Conservation (phyloP, 306 rosid species). For the Gastrolobium villosum region DNA sequence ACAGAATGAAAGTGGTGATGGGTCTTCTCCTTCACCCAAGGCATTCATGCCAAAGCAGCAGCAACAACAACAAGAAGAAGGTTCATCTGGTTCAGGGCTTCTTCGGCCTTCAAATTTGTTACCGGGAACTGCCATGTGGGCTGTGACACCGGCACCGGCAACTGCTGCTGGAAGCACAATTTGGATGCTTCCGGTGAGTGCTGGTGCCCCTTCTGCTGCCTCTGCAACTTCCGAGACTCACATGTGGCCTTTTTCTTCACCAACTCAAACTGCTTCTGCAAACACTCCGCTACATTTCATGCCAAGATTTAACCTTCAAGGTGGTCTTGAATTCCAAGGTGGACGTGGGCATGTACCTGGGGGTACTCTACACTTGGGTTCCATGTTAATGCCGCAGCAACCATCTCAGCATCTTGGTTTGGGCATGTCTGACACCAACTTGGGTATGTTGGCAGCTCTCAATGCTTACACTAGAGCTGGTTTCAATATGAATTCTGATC, state of each 20-base stretch:
- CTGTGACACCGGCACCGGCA: slow-evolving; percentile 64
- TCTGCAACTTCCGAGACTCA: slow-evolving; percentile 63
- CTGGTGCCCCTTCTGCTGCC: slow-evolving; percentile 24
- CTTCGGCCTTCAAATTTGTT: slow-evolving; percentile 64
- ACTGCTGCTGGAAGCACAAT: slow-evolving; percentile 74
- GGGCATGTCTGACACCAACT: slow-evolving; percentile 80
- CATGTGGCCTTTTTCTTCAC: slow-evolving; percentile 76
- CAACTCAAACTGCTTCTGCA: background rate
- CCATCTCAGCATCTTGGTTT: slow-evolving; percentile 79
- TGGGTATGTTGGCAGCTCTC: slow-evolving; percentile 89
- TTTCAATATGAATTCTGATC: slow-evolving; percentile 72
- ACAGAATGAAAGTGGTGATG: slow-evolving; percentile 50
- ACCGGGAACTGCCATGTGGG: slow-evolving; percentile 88
- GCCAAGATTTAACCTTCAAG: slow-evolving; percentile 75
- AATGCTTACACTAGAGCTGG: slow-evolving; percentile 80
- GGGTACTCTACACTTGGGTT: slow-evolving; percentile 74
- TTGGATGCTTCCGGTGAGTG: slow-evolving; percentile 84
- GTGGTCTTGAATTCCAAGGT: slow-evolving; percentile 69
- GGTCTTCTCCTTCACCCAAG: slow-evolving; percentile 49
- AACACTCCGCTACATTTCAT: slow-evolving; percentile 66
- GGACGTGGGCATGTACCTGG: slow-evolving; percentile 40
- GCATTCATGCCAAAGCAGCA: slow-evolving; percentile 54
- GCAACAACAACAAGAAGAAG: background rate
- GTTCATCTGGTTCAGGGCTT: slow-evolving; percentile 35
- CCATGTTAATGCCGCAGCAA: slow-evolving; percentile 77